Evolutionary conservation across 1,284 basidiomycete species (phyloP).

Genomic region (Serendipita sp.): DNA sequence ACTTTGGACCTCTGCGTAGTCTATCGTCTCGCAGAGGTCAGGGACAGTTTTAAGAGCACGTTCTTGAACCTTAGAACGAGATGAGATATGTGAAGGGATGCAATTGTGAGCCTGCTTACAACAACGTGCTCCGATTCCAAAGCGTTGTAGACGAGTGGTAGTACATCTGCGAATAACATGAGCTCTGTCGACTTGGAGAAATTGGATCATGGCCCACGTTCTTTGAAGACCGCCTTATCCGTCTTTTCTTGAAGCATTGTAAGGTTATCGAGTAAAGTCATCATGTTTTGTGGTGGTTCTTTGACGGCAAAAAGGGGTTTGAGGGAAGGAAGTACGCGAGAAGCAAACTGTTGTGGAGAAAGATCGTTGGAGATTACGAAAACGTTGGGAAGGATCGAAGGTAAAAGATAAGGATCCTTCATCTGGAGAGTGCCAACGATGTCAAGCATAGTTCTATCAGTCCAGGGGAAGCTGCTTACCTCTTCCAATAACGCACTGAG

Average conservation of each 20-base stretch:
- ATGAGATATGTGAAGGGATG: slow-evolving; percentile 7
- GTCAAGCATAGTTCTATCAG: background rate
- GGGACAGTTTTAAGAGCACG: slow-evolving; percentile 77
- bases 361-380: slow-evolving; percentile 78
- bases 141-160: slow-evolving; percentile 89
- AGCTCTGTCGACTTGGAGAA: slow-evolving; percentile 6
- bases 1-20: slow-evolving; percentile 81
- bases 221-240: slow-evolving; percentile 71
- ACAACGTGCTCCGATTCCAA: slow-evolving; percentile 82
- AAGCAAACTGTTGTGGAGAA: slow-evolving; percentile 68
- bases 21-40: slow-evolving; percentile 80
- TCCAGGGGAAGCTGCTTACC: slow-evolving; percentile 25
- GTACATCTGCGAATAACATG: slow-evolving; percentile 47
- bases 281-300: slow-evolving; percentile 95
- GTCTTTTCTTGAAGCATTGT: slow-evolving; percentile 82
- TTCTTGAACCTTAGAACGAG: slow-evolving; percentile 62
- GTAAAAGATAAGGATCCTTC: slow-evolving; percentile 84
- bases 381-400: slow-evolving; percentile 97
- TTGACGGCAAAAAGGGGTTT: slow-evolving; percentile 83
- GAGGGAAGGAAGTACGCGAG: slow-evolving; percentile 70
- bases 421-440: slow-evolving; percentile 38
- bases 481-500: slow-evolving; percentile 91
- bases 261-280: slow-evolving; percentile 83
- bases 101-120: slow-evolving; percentile 26
- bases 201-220: slow-evolving; percentile 42